Percentiles rank a stretch among this genome's conserved stretches.
Evolutionary conservation across 345 rosid species (phyloP).

Genomic region (Erysimum cheiranthoides): DNA sequence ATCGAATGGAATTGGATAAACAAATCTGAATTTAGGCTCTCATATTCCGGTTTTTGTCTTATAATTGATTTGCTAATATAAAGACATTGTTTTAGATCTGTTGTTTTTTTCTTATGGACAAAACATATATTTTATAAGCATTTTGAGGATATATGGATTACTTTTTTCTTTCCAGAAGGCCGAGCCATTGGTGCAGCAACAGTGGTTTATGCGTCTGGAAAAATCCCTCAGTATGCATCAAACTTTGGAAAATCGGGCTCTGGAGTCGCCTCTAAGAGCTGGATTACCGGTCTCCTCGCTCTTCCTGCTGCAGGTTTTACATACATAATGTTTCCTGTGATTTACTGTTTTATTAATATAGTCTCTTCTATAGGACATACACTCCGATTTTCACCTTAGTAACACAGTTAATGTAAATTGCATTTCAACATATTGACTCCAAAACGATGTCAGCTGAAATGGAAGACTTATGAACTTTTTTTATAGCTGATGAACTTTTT

Average conservation of each 20-base stretch:
- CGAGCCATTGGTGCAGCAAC: conserved; percentile 70
- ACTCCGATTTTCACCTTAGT: not conserved
- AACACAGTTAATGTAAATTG: not conserved
- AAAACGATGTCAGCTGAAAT: not conserved
- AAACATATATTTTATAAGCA: not conserved
- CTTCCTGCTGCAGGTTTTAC: conserved; percentile 81
- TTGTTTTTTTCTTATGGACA: not conserved
- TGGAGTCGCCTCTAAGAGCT: conserved; percentile 52
- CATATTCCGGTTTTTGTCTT: not conserved
- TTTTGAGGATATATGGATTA: not conserved
- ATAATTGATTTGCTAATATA: not conserved
- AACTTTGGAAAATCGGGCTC: conserved; percentile 56
- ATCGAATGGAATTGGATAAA: not conserved
- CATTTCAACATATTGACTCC: not conserved
- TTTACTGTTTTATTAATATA: not conserved
- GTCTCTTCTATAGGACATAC: not conserved
- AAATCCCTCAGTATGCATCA: conserved; percentile 57
- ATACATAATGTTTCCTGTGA: not conserved
- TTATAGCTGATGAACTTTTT: not conserved
- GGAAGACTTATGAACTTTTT: too few relatives aligned
- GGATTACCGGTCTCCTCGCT: conserved; percentile 78
- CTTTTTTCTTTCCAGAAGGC: conserved; percentile 54
- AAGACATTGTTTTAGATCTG: not conserved
- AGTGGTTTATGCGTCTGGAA: conserved; percentile 58
- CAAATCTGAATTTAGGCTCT: not conserved